These are phyloP conservation scores for Trichosporon asahii DNA, from an alignment of 1,284 basidiomycete species.

Conservation along the genomic window DNA sequence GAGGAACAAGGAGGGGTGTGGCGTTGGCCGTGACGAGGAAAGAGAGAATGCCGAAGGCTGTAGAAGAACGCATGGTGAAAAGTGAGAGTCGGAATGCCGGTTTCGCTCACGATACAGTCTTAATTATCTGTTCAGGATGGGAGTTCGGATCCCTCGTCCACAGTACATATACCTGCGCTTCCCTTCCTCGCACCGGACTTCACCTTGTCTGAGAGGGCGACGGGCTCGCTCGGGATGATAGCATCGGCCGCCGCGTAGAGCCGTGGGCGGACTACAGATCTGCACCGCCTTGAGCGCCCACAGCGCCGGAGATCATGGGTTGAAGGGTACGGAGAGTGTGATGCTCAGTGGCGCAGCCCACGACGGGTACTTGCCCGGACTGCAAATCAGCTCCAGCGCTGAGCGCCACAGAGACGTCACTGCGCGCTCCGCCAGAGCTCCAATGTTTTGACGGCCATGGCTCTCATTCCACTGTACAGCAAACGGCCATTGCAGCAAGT, in stretches of 20 bases:
- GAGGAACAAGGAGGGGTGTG: background rate
- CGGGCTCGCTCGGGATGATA: background rate
- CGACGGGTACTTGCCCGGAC: background rate
- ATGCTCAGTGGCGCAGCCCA: background rate
- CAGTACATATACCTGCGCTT: too few relatives aligned
- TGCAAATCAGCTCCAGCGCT: background rate
- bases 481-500: too few relatives aligned
- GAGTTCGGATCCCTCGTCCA: too few relatives aligned
- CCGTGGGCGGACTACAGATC: background rate
- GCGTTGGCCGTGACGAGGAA: background rate
- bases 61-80: background rate
- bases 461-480: too few relatives aligned
- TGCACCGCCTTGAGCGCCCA: background rate
- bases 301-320: background rate
- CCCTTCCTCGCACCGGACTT: too few relatives aligned
- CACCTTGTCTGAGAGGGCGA: background rate
- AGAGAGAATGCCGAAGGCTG: background rate
- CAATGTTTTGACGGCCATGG: background rate
- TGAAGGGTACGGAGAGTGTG: background rate
- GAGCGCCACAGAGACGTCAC: background rate
- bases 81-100: too few relatives aligned
- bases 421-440: background rate
- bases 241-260: background rate
- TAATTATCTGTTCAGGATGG: too few relatives aligned
- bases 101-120: too few relatives aligned